phyloP scores from a whole-genome alignment of 441 rosid genomes.

The Populus hybrid region DNA sequence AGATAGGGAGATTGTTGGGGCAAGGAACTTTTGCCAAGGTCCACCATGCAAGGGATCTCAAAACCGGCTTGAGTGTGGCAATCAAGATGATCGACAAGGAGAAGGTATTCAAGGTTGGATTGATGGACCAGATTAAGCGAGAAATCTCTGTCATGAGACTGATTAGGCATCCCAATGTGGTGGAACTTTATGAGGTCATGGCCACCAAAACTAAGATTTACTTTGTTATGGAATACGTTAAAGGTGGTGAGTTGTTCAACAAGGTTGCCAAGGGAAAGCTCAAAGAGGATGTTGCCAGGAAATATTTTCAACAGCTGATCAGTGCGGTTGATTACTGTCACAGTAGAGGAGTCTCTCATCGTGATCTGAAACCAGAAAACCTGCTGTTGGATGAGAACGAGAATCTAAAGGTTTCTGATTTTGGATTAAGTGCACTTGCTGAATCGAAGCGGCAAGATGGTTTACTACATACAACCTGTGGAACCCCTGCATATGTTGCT shows the following conservation, averaged over 20 bases:
- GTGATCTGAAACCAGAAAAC: constrained; percentile 89
- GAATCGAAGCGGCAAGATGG: constrained; percentile 82
- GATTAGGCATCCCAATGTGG: constrained; percentile 76
- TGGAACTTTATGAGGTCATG: constrained; percentile 29
- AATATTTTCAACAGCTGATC: constrained; percentile 76
- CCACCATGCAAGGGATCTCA: no score
- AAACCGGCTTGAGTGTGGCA: no score
- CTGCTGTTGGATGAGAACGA: constrained; percentile 79
- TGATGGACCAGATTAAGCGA: constrained; percentile 70
- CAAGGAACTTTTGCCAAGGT: constrained; percentile 29
- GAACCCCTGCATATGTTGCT: constrained; percentile 92
- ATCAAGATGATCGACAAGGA: constrained; percentile 25
- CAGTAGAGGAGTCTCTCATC: constrained; percentile 64
- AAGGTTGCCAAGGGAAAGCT: constrained; percentile 78
- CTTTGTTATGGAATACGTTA: constrained; percentile 75
- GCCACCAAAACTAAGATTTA: constrained; percentile 88
- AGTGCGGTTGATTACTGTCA: constrained; percentile 85
- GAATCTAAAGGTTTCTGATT: constrained; percentile 77
- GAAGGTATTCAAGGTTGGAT: constrained; percentile 57
- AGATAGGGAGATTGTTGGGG: constrained; percentile 74
- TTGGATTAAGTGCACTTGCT: constrained; percentile 77
- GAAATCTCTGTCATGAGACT: constrained; percentile 84
- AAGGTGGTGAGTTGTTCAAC: constrained; percentile 86
- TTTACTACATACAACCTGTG: constrained; percentile 82
- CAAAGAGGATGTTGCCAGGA: constrained; percentile 55